phyloP scores from a whole-genome alignment of 139 green algal genomes.

The Micractinium conductrix region DNA sequence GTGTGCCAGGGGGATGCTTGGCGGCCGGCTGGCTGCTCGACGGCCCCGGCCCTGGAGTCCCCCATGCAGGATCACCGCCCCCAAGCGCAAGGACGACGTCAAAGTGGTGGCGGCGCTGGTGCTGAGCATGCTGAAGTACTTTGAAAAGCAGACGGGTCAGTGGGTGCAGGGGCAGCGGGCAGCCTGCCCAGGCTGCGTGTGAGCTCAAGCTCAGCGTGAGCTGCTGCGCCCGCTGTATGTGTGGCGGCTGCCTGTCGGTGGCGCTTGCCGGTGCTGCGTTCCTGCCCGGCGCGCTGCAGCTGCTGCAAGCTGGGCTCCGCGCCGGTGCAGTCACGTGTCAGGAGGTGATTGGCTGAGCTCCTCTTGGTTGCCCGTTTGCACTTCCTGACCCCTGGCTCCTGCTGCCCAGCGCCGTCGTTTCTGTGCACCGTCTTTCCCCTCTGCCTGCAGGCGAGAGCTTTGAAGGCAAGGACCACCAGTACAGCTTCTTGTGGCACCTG shows the following conservation, averaged over 20 bases:
- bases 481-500: not conserved
- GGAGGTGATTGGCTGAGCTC: too few relatives aligned
- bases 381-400: too few relatives aligned
- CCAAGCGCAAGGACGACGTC: constrained; percentile 3
- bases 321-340: not conserved
- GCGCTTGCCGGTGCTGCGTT: not conserved
- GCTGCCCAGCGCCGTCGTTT: not conserved
- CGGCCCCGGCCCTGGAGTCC: not conserved
- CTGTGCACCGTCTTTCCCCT: too few relatives aligned
- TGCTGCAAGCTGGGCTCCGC: not conserved
- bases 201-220: not conserved
- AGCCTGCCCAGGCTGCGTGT: not conserved
- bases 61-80: not conserved
- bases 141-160: constrained; percentile 3
- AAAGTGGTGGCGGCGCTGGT: constrained; percentile 9
- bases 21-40: not conserved
- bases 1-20: too few relatives aligned
- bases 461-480: constrained; percentile 11
- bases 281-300: not conserved
- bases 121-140: not conserved
- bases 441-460: constrained; percentile 3
- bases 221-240: not conserved
- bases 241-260: not conserved
- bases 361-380: too few relatives aligned
- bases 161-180: not conserved